Evolutionary conservation across 495 filamentous ascomycete species (phyloP).

Genomic region (Thermothielavioides terrestris): DNA sequence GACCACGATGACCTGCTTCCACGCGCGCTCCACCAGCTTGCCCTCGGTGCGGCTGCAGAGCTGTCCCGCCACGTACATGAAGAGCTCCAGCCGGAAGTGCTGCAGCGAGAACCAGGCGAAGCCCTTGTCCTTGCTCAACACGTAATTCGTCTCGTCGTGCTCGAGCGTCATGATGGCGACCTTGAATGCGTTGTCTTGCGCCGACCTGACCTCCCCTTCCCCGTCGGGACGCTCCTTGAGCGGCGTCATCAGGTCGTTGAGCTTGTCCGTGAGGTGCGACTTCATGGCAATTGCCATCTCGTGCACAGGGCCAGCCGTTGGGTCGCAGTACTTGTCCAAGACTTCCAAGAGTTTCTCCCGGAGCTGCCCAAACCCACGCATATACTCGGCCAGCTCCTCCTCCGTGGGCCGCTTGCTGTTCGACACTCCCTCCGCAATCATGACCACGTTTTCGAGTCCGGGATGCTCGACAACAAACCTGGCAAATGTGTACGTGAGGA

Average conservation of each 20-base stretch:
- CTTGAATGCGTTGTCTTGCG: constrained; percentile 42
- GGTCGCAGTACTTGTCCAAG: constrained; percentile 50
- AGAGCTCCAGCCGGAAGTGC: constrained; percentile 46
- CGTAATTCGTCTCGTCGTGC: constrained; percentile 35
- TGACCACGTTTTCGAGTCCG: constrained; percentile 35
- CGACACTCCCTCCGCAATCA: constrained; percentile 25
- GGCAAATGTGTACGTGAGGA: constrained; percentile 46
- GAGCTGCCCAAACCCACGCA: constrained; percentile 39
- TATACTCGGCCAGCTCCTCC: constrained; percentile 41
- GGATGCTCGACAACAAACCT: constrained; percentile 39
- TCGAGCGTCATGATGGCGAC: constrained; percentile 36
- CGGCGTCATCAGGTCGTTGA: constrained; percentile 37
- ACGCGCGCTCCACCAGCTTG: constrained; percentile 43
- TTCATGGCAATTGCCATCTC: constrained; percentile 43
- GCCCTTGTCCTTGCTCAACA: constrained; percentile 27
- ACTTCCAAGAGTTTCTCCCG: constrained; percentile 37
- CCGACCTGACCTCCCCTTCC: constrained; percentile 27
- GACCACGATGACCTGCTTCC: constrained; percentile 34
- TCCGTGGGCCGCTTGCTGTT: constrained; percentile 15
- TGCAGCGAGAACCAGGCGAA: constrained; percentile 44
- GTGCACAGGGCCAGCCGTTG: constrained; percentile 52
- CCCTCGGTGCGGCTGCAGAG: constrained; percentile 43
- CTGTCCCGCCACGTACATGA: constrained; percentile 46
- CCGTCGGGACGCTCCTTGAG: constrained; percentile 36
- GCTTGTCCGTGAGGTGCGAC: constrained; percentile 33